Evolutionary conservation across 2,329 filamentous ascomycete species (phyloP), one percentile per base, ranked within the genome.

Genomic region (Aspergillus intermedius): DNA sequence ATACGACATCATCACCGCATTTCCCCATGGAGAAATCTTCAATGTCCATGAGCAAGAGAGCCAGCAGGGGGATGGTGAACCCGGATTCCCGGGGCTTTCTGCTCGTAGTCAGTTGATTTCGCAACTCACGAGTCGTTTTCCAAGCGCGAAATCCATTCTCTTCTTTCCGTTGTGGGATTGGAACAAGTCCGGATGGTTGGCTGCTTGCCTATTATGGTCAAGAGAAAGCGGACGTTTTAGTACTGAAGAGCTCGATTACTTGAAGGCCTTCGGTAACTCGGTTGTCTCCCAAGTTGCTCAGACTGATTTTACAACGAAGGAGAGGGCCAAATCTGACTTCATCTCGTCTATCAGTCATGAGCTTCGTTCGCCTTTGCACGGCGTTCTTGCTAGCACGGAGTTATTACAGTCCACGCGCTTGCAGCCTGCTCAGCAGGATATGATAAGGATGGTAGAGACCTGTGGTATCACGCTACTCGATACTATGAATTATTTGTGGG

Each of bases 331-430:
- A 50, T 71, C 71, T 0, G 75, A 77, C 10, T 77, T 80, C 40
- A 71, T 80, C 13, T 72, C 73, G 0, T 74, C 71, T 0, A 75
- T 80, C 22, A 75, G 70, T 23, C 77, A 80, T 54, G 77, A 80
- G 51, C 63, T 80, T 6, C 65, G 75, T 4, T 72, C 61, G 32
- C 77, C 69, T 19, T 61, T 73, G 34, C 77, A 74, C 46, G 75
- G 72, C 23, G 70, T 74, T 30, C 62, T 75, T 13, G 76, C 74
- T 1, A 77, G 73, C n/a, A 65, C 72, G 1, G 77, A 80, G 51
- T 69, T 79, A 5, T 55, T 80, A 3, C 66, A 70, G 3, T 74
- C 75, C 3, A 77, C 73, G 2, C 58, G 59, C 13, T 63, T 64
- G 7, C 68, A 69, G 45, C 58, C 65, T 2, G 66, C 70, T 40